A percentile compares a stretch with the other conserved stretches of the same genome.
These are phyloP conservation scores for Pseudogymnoascus sp. DNA, from an alignment of 2,329 filamentous ascomycete species.

Conservation along the genomic window DNA sequence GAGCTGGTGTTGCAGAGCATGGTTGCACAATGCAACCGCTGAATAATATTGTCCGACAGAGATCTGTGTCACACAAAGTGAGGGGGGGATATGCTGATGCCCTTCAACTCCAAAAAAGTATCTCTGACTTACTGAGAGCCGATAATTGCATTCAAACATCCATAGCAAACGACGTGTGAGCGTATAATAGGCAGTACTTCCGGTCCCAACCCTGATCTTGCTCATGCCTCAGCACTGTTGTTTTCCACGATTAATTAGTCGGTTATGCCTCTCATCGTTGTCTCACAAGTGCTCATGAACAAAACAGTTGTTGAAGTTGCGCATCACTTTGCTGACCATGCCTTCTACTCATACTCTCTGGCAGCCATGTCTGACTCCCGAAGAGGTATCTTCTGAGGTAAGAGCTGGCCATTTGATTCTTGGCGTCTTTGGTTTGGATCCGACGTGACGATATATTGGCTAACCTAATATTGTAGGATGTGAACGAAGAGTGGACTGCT, in stretches of 20 bases:
- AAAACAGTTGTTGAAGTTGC: background rate
- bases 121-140: background rate
- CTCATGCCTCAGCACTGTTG: background rate
- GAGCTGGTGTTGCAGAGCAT: background rate
- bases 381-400: constrained; percentile 4
- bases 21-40: background rate
- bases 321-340: background rate
- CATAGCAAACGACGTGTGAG: background rate
- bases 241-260: background rate
- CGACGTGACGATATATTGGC: background rate
- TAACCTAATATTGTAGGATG: background rate
- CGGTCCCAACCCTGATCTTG: background rate
- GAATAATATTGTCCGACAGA: background rate
- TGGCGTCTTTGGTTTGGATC: background rate
- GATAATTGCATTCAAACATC: background rate
- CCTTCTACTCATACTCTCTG: background rate
- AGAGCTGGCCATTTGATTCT: background rate
- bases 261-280: background rate
- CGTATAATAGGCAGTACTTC: background rate
- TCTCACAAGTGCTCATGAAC: background rate
- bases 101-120: background rate
- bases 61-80: background rate
- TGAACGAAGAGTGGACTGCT: background rate
- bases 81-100: background rate
- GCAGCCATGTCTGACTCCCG: background rate